Percentiles rank a stretch among this genome's conserved stretches.
phyloP scores from a whole-genome alignment of 306 rosid genomes.

The Casuarina glauca region DNA sequence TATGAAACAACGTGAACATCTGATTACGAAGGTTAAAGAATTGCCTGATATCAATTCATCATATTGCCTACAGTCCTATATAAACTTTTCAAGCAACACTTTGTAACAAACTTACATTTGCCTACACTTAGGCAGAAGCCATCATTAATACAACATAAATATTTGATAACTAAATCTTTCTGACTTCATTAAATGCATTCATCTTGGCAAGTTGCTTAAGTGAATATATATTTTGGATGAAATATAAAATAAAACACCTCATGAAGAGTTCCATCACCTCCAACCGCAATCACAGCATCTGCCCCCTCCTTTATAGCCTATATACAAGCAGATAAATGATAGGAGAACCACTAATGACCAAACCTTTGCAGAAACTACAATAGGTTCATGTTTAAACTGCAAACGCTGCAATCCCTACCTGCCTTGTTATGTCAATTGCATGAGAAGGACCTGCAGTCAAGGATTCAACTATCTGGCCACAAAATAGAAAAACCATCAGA shows the following conservation, averaged over 20 bases:
- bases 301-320: conserved; percentile 94
- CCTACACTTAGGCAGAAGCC: background rate
- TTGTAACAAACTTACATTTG: background rate
- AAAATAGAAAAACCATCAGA: conserved; percentile 7
- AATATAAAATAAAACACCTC: conserved; percentile 55
- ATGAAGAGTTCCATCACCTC: conserved; percentile 98
- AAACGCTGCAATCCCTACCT: conserved; percentile 51
- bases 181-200: background rate
- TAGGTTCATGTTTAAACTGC: conserved; percentile 17
- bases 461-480: conserved; percentile 77
- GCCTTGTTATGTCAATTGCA: conserved; percentile 90
- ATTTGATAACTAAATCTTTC: background rate
- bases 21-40: conserved; percentile 8
- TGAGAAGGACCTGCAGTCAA: conserved; percentile 91
- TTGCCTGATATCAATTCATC: background rate
- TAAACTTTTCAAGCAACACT: background rate
- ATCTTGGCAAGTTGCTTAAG: background rate
- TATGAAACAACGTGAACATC: conserved; percentile 6
- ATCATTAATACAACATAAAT: conserved; percentile 8
- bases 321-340: conserved; percentile 21
- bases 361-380: conserved; percentile 5
- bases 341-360: conserved; percentile 10
- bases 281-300: conserved; percentile 88
- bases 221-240: background rate
- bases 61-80: background rate